Base-by-base conservation (phyloP, 148 eudicot genomes). In the Agrostemma githago region DNA sequence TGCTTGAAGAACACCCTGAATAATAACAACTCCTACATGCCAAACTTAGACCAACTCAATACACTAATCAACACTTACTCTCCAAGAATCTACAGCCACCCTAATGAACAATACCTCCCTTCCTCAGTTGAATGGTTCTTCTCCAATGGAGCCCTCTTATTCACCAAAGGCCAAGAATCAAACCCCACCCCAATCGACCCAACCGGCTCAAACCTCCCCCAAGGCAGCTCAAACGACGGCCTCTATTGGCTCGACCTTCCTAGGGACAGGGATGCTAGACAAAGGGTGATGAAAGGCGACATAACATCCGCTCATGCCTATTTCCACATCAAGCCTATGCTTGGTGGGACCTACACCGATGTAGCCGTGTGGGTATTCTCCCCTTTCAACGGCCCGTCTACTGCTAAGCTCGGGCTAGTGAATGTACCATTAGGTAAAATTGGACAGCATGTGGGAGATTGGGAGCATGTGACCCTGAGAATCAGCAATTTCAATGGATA, bases 171-270 rank as follows among this genome's bases (percentile, higher is more conserved):
- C 3, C 75, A 82, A 0, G 83, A 82, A 68, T 76, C 83, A 15
- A 79, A 79, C 26, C 82, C 84, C 3, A 34, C 62, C 19, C 48
- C 72, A 39, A 46, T 84, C 5, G 78, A 84, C 11, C 81, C 81
- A 56, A 56, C 68, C 0, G 87, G 84, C 5, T 66, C 81, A 10
- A 84, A 76, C 39, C 87, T 84, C n/a, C 87, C 87, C 71, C 79
- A 78, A 64, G 86, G 75, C 12, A 82, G 87, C 5, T 8, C 79
- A 0, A 78, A 76, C 14, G 87, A 84, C 9, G 87, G 84, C 0
- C 17, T n/a, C 3, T 84, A 84, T n/a, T 84, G 84, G 81, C n/a
- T 84, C 14, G 87, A 84, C 56, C 69, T 81, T 8, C 87, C 87
- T 0, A 70, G 0, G 0, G 72, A 81, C 21, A 69, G 74, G 8